These are phyloP conservation scores for Trichosporon sp. DNA, from an alignment of 1,284 basidiomycete genomes.

Conservation along the genomic window DNA sequence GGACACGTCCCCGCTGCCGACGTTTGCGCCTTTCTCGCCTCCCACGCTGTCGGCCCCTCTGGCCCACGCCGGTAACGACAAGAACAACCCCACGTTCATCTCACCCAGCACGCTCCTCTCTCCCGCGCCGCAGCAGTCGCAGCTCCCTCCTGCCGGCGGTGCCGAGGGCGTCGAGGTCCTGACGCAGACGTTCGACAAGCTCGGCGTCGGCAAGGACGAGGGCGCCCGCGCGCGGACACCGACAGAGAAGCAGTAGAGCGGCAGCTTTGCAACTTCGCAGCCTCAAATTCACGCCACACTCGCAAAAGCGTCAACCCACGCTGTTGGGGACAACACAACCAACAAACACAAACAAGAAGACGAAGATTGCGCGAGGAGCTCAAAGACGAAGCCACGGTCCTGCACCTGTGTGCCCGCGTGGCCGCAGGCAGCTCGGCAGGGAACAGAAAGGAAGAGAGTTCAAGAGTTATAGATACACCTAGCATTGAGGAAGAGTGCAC, in stretches of 20 bases:
- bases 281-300: not conserved
- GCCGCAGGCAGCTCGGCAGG: no score
- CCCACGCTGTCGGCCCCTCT: slow-evolving; percentile 33
- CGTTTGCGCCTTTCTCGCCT: slow-evolving; percentile 51
- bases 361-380: slow-evolving; percentile 2
- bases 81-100: slow-evolving; percentile 37
- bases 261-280: no score
- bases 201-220: slow-evolving; percentile 22
- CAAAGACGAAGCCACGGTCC: not conserved
- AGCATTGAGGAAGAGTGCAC: slow-evolving; percentile 17
- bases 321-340: not conserved
- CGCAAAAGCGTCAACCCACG: not conserved
- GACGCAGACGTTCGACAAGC: slow-evolving; percentile 24
- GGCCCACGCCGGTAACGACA: slow-evolving; percentile 21
- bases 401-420: no score
- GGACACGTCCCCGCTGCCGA: slow-evolving; percentile 10
- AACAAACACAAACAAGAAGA: not conserved
- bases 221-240: not conserved
- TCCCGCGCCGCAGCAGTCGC: slow-evolving; percentile 32
- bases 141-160: slow-evolving; percentile 8
- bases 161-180: slow-evolving; percentile 22
- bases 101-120: slow-evolving; percentile 49
- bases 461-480: slow-evolving; percentile 17
- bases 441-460: not conserved
- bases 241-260: not conserved